Base-by-base conservation (phyloP, 1,284 basidiomycete species). In the Microbotryum scabiosae region DNA sequence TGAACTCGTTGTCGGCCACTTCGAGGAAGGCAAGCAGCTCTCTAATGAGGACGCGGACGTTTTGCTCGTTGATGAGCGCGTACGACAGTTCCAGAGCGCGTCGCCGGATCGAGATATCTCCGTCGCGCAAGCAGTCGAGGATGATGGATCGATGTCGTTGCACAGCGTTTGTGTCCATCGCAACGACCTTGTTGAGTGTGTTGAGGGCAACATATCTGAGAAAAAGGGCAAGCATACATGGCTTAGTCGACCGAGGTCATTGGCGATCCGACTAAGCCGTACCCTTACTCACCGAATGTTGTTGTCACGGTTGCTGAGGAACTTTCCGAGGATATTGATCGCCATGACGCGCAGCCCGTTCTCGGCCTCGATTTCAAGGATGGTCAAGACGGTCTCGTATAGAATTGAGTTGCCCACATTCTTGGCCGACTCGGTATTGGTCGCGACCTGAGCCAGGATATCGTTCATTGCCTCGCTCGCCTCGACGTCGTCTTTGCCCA, bases 311-410 rank as follows among this genome's bases (percentile, higher is more conserved):
- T 99, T 98, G 73, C 90, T 87, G 71, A 99, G 79, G 79, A 98
- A 99, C 76, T 97, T 98, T 64, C 96, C 96, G 49, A 99, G 82
- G 62, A 98, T 97, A 74, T 99, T 99, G 78, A 99, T 99, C 0
- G 96, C 96, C 96, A 99, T 97, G 57, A 98, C 94, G 6, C 96
- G 85, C 46, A 98, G 78, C 25, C 92, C 91, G 60, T 84, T 88
- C 75, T 99, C 96, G 9, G 96, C 94, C 73, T 97, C 92, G 64
- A 98, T 98, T 70, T 98, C 94, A 53, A 99, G 81, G n/a, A 98
- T 88, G 8, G 93, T 92, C 66, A 97, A 80, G 3, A 98, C 96
- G 0, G 94, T 94, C 78, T 99, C 96, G 75, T 99, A 99, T 43
- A 99, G 78, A 65, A 99, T 98, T 7, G 92, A 86, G 76, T 98